Evolutionary conservation across 176 grass and related monocot species (phyloP).

Genomic region (Elymus sibiricus): DNA sequence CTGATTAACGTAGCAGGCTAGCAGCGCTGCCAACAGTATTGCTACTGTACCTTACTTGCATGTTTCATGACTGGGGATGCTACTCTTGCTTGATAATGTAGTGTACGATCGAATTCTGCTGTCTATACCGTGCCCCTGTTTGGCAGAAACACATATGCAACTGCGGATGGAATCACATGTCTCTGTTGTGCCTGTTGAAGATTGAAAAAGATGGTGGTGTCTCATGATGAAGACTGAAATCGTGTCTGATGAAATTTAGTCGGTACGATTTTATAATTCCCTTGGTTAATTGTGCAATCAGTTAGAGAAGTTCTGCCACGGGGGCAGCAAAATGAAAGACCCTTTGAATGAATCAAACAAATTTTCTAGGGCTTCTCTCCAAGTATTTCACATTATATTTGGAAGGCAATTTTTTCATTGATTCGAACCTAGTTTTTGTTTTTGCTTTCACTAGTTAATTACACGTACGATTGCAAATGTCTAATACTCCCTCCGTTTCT

Average conservation of each 20-base stretch:
- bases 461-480: too few species aligned
- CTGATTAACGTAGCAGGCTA: constrained; percentile 23
- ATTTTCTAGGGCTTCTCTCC: too few species aligned
- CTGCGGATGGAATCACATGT: neutral
- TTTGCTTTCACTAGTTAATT: too few species aligned
- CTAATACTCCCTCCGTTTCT: too few species aligned
- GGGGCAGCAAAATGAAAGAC: too few species aligned
- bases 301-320: too few species aligned
- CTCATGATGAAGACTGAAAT: neutral
- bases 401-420: too few species aligned
- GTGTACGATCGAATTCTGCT: neutral
- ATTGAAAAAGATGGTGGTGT: neutral
- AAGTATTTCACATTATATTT: too few species aligned
- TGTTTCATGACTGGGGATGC: neutral
- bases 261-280: too few species aligned
- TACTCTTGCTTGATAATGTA: constrained; percentile 12
- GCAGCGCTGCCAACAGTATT: neutral
- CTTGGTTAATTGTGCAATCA: too few species aligned
- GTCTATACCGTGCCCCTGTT: neutral
- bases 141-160: neutral
- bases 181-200: neutral
- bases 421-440: too few species aligned
- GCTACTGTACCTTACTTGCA: neutral
- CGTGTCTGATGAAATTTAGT: neutral
- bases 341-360: too few species aligned